These are phyloP conservation scores for Buxus sempervirens DNA, from an alignment of 164 flowering plant genomes.

Conservation along the genomic window DNA sequence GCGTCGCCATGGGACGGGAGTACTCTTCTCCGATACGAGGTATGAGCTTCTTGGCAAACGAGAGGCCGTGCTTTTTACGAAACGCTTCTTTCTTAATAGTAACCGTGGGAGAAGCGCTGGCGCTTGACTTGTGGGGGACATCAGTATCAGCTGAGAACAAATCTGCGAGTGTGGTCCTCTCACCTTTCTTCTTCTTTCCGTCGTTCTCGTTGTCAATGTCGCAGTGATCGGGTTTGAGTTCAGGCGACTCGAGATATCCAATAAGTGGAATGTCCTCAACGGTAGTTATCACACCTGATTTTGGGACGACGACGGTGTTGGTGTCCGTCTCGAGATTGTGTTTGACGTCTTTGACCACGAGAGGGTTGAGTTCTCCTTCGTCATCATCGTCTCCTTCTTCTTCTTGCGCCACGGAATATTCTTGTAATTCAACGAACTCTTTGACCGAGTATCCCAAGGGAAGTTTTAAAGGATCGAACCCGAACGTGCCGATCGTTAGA, in stretches of 20 bases:
- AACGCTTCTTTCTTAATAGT: constrained; percentile 14
- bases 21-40: constrained; percentile 36
- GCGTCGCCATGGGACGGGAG: constrained; percentile 41
- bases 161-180: constrained; percentile 64
- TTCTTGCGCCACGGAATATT: constrained; percentile 14
- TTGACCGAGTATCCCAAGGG: background rate
- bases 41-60: constrained; percentile 46
- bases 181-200: constrained; percentile 27
- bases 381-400: constrained; percentile 14
- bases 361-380: constrained; percentile 27
- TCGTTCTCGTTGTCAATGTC: background rate
- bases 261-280: constrained; percentile 15
- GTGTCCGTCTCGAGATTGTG: constrained; percentile 10
- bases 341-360: constrained; percentile 23
- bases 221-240: background rate
- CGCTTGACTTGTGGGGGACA: background rate
- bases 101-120: background rate
- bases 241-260: constrained; percentile 7
- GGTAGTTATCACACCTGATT: constrained; percentile 1
- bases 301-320: background rate
- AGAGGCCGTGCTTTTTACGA: constrained; percentile 20
- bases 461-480: constrained; percentile 35
- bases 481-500: constrained; percentile 67
- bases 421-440: constrained; percentile 13
- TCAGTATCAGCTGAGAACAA: constrained; percentile 50